Base-by-base conservation (phyloP, 768 basidiomycete genomes). In the Agrocybe chaxingu region DNA sequence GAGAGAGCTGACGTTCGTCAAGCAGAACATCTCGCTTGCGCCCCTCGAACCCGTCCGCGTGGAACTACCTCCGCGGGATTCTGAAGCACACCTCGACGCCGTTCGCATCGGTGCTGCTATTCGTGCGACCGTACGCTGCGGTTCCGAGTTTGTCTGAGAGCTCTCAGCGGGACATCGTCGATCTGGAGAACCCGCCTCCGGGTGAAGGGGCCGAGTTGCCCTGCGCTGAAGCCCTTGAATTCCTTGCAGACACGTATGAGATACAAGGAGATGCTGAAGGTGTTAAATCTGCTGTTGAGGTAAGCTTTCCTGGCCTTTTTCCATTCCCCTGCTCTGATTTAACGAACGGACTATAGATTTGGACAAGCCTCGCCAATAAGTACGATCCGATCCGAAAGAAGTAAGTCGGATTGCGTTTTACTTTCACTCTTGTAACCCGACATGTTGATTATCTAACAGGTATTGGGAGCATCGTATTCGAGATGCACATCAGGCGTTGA, bases 1-100 rank as follows among this genome's bases (percentile, higher is more conserved):
- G 60, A 72, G 86, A 45, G 96, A 98, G 67, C 62, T 94, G 49
- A 76, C 74, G 92, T 96, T 65, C 59, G 89, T 77, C n/a, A 90
- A 95, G 67, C 75, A 84, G 57, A 86, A 85, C 62, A 89, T 98
- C 45, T 80, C 88, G 13, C 70, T 87, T 8, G 91, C 90, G 3
- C 93, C 97, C 97, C 6, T 95, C 94, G 66, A 99, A 99, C 58
- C 79, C 85, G 0, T 96, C 94, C 0, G 89, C 92, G 0, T 99
- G 97, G 97, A 97, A 97, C 66, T 99, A 97, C 67, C 79, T 98
- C 8, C 82, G 96, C 53, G 97, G 90, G 6, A 63, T 88, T n/a
- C 77, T 96, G 16, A 79, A 85, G 32, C 71, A 78, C 57, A 79
- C 80, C 47, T 64, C 73, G 9, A 74, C 76, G 11, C 82, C 90